phyloP scores from a whole-genome alignment of 441 rosid species.

The Pelargonium myrrhifolium region DNA sequence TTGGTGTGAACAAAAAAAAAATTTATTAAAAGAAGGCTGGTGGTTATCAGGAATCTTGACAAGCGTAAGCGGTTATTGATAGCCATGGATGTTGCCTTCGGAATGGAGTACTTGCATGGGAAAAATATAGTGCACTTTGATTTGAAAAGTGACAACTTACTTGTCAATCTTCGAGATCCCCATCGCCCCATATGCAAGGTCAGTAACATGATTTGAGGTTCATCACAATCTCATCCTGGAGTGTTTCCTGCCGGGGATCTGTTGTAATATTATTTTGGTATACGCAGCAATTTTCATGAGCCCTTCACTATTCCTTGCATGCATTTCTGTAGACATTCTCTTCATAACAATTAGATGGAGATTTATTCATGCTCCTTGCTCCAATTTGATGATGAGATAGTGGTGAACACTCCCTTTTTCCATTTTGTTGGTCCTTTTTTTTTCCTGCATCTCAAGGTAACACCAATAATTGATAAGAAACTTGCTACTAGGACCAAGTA shows the following conservation, averaged over 20 bases:
- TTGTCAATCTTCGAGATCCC: slow-evolving; percentile 74
- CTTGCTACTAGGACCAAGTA: too few relatives aligned
- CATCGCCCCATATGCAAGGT: slow-evolving; percentile 75
- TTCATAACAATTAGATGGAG: too few relatives aligned
- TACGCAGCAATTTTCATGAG: background rate
- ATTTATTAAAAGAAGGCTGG: background rate
- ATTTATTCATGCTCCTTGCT: too few relatives aligned
- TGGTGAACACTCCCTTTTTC: too few relatives aligned
- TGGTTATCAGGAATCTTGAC: slow-evolving; percentile 42
- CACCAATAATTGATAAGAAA: too few relatives aligned
- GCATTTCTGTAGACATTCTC: too few relatives aligned
- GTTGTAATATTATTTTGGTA: background rate
- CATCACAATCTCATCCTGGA: background rate
- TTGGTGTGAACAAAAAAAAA: too few relatives aligned
- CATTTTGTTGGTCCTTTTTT: too few relatives aligned
- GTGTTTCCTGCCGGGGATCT: background rate
- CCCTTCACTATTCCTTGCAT: background rate
- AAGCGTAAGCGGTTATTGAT: slow-evolving; percentile 51
- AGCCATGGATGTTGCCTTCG: slow-evolving; percentile 72
- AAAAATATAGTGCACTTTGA: slow-evolving; percentile 69
- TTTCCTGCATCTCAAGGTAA: too few relatives aligned
- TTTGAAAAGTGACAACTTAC: slow-evolving; percentile 68
- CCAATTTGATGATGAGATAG: too few relatives aligned
- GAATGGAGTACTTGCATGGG: slow-evolving; percentile 71
- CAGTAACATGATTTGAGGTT: background rate